Evolutionary conservation across 148 eudicot genomes (phyloP).

Genomic region (Spergularia marina): DNA sequence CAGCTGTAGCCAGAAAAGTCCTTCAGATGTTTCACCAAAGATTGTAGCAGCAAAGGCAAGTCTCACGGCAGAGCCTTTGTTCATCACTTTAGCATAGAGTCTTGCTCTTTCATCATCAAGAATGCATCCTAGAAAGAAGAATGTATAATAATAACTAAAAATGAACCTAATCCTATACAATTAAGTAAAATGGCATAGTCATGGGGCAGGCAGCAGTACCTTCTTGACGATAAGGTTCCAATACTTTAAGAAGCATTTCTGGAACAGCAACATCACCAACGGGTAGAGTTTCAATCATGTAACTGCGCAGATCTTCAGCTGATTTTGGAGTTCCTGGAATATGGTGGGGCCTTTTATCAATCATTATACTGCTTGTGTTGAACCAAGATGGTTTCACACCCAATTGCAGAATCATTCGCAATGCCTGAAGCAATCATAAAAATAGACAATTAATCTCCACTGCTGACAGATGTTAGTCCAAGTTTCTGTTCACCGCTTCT

Average conservation of each 20-base stretch:
- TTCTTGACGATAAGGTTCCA: conserved; percentile 94
- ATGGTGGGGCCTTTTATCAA: conserved; percentile 47
- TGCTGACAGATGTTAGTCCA: conserved; percentile 4
- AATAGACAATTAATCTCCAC: neutral
- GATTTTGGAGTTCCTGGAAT: conserved; percentile 49
- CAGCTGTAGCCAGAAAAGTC: conserved; percentile 91
- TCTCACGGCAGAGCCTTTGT: conserved; percentile 69
- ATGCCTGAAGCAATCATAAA: conserved; percentile 51
- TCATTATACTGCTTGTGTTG: conserved; percentile 45
- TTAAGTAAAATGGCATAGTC: conserved; percentile 8
- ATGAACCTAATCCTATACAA: neutral
- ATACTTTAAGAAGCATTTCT: conserved; percentile 93
- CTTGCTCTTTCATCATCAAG: conserved; percentile 91
- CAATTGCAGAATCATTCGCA: conserved; percentile 88
- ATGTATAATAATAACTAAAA: conserved; percentile 19
- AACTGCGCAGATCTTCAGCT: conserved; percentile 79
- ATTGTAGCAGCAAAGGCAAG: conserved; percentile 94
- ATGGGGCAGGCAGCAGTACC: conserved; percentile 39
- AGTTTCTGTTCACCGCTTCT: neutral
- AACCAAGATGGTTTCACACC: conserved; percentile 97
- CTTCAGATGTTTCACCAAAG: conserved; percentile 92
- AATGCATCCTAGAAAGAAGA: conserved; percentile 60
- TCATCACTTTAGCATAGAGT: conserved; percentile 66
- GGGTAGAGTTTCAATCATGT: conserved; percentile 68
- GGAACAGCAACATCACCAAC: conserved; percentile 90